Base-by-base conservation (phyloP, 2,329 filamentous ascomycete genomes). In the Cytospora leucostoma region DNA sequence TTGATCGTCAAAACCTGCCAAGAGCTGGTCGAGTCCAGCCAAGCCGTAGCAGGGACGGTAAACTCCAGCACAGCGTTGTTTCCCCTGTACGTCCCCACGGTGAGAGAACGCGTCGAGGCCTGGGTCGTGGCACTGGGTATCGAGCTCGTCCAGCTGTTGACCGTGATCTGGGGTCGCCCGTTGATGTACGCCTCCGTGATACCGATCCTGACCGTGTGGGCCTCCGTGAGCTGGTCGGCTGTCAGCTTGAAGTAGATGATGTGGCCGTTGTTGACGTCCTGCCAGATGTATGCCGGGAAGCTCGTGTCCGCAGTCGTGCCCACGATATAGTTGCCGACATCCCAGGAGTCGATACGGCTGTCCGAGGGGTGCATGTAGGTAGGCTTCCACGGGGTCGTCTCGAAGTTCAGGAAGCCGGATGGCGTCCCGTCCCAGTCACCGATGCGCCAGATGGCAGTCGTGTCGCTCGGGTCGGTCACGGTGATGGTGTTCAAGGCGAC, bases 281-380 rank as follows among this genome's bases (percentile, higher is more conserved):
- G 72, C 76, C 76, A 78, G 61, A 79, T 77, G 65, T 79, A 79
- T 2, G 75, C 74, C 0, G 76, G 77, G 68, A 79, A 77, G 21
- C 68, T 66, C 61, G 70, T 74, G 3, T 69, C 68, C 5, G 72
- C 65, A 32, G 72, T 73, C 11, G 75, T 74, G 56, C 75, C 74
- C 15, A 76, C 70, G 54, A 75, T 76, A 65, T 71, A 75, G 68
- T 74, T 75, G 55, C 67, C 67, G 10, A 70, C 65, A 52, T 71
- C 70, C 73, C 73, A 75, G 15, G 66, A 65, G 15, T 70, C 61
- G 38, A 75, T 70, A 1, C 71, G 71, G 56, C 66, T 68, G 64
- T 74, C 72, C 1, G 72, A 76, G 3, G 76, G 76, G 59, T 78
- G 76, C 76, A 77, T 78, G 62, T 77, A 78, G 0, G 75, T 78